phyloP scores from a whole-genome alignment of 352 stramenopile genomes.

The Phytopythium delawarense region DNA sequence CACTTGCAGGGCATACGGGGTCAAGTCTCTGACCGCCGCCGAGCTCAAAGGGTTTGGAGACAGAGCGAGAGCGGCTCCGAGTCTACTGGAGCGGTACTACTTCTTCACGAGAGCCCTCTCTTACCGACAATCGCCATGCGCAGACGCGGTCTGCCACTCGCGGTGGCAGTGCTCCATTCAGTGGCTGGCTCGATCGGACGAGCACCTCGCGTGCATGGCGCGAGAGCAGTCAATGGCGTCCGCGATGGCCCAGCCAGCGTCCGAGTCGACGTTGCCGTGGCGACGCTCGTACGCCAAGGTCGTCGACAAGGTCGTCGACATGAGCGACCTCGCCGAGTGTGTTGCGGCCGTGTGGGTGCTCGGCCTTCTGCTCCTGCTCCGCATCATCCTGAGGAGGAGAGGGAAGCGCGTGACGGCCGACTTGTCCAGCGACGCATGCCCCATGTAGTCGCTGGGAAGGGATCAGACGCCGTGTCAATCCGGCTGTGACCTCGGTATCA shows the following conservation, averaged over 20 bases:
- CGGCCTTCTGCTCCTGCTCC: background rate
- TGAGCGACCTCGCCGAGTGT: background rate
- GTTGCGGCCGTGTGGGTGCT: slow-evolving; percentile 4
- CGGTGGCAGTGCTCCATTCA: slow-evolving; percentile 66
- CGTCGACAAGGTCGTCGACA: slow-evolving; percentile 8
- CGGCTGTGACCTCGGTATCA: background rate
- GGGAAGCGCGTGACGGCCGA: background rate
- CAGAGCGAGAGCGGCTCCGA: slow-evolving; percentile 29
- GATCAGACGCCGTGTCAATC: background rate
- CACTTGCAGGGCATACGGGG: slow-evolving; percentile 30
- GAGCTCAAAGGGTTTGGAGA: slow-evolving; percentile 37
- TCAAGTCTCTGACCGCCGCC: slow-evolving; percentile 32
- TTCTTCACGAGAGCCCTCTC: slow-evolving; percentile 74
- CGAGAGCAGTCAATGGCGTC: background rate
- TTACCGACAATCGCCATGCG: slow-evolving; percentile 34
- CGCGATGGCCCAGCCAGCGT: background rate
- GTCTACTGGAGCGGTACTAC: slow-evolving; percentile 63
- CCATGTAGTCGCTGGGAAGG: background rate
- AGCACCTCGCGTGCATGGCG: slow-evolving; percentile 4
- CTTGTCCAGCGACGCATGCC: background rate
- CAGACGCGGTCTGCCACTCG: slow-evolving; percentile 39
- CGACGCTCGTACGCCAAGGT: background rate
- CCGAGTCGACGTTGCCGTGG: background rate
- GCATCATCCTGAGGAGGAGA: background rate
- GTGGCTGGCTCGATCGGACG: slow-evolving; percentile 25